A percentile compares a stretch with the other conserved stretches of the same genome.
phyloP scores from a whole-genome alignment of 2,329 filamentous ascomycete genomes.

The Zymoseptoria crescenta region DNA sequence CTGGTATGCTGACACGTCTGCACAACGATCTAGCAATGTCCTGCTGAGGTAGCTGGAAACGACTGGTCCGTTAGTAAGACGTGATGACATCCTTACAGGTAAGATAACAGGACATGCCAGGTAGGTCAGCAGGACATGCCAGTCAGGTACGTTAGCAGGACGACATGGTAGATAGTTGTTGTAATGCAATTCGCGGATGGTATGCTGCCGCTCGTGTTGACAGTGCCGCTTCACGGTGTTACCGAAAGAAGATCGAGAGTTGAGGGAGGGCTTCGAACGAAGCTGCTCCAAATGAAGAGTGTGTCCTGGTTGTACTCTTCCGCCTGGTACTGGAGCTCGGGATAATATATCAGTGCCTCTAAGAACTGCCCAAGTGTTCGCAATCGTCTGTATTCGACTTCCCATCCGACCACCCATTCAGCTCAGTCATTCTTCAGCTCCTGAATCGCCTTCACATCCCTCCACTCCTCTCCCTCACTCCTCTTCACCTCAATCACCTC shows the following conservation, averaged over 20 bases:
- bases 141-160: too few species aligned
- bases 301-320: background rate
- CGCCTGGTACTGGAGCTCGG: too few species aligned
- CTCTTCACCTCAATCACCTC: conserved; percentile 18
- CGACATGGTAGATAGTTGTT: background rate
- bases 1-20: too few species aligned
- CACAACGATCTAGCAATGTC: too few species aligned
- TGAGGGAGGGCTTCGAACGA: background rate
- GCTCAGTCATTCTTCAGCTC: conserved; percentile 1
- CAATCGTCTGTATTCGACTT: background rate
- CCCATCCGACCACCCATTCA: background rate
- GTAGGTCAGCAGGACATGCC: too few species aligned
- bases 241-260: background rate
- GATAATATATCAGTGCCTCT: background rate
- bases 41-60: too few species aligned
- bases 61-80: too few species aligned
- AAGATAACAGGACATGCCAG: too few species aligned
- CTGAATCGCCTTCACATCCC: conserved; percentile 6
- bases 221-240: background rate
- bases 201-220: background rate
- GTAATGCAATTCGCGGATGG: background rate
- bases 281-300: background rate
- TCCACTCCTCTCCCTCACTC: conserved; percentile 10
- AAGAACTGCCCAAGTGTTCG: background rate
- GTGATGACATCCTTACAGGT: too few species aligned